Percentiles rank a stretch among this genome's conserved stretches.
phyloP scores from a whole-genome alignment of 78 protist genomes.

The Dictyostelium discoideum region dicty_2.7 NC_007091.3:4501501-4502000 shows the following conservation, averaged over 20 bases:
- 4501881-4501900: conserved; percentile 79
- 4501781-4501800: conserved; percentile 63
- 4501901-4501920: conserved; percentile 71
- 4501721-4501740: conserved; percentile 81
- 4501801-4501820: conserved; percentile 77
- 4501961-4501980: conserved; percentile 69
- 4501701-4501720: conserved; percentile 78
- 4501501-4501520: conserved; percentile 76
- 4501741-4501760: conserved; percentile 79
- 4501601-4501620: conserved; percentile 87
- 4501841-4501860: conserved; percentile 76
- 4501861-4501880: conserved; percentile 54
- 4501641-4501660: conserved; percentile 61
- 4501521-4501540: conserved; percentile 78
- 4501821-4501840: conserved; percentile 53
- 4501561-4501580: conserved; percentile 76
- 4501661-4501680: conserved; percentile 80
- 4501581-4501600: conserved; percentile 23
- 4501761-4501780: conserved; percentile 72
- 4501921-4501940: conserved; percentile 72
- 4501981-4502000: background rate
- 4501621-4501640: conserved; percentile 88
- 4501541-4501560: conserved; percentile 81
- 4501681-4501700: conserved; percentile 70
- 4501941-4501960: conserved; percentile 77